Base-by-base conservation (phyloP, 495 filamentous ascomycete species). In the Lophiostoma macrostomum region DNA sequence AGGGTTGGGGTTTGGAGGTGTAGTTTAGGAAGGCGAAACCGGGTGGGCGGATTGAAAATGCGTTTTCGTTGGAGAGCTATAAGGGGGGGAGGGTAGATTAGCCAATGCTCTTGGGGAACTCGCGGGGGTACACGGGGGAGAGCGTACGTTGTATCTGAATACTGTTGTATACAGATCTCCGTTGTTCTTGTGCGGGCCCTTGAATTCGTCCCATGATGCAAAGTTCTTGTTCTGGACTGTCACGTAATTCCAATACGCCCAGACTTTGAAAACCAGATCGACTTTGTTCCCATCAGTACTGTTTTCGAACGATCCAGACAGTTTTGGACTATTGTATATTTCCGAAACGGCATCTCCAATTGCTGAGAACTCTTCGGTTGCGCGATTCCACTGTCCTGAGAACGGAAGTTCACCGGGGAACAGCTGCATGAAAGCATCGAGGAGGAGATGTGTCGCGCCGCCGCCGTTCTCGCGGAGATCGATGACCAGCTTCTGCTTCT, bases 1-100 rank as follows among this genome's bases (percentile, higher is more conserved):
- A 62, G 10, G 52, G 37, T 5, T 24, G 36, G 8, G 36, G 42
- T 30, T 28, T n/a, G 13, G 73, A 74, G 34, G 50, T 42, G 22
- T 20, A 16, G 20, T 45, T 43, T 18, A 50, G 22, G 20, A 30
- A 29, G 54, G 27, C 60, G 27, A 70, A 67, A 22, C 42, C 59
- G 1, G 27, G 11, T 1, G 64, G 60, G 42, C 60, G 50, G 31
- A 64, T 44, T 24, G 22, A 29, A 5, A 46, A 16, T n/a, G 28
- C 39, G 16, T 51, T 30, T 56, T 60, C 40, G 48, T 67, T 51
- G 25, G 47, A 45, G 22, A 37, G 40, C 32, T 51, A 29, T 5
- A 19, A 37, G 50, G n/a, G n/a, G n/a, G n/a, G n/a, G n/a, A n/a
- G n/a, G n/a, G 22, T 35, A 37, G n/a, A 24, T 40, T 42, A 52